Evolutionary conservation across 805 yeast genomes (phyloP).

Genomic region (Starmera dryadoides): DNA sequence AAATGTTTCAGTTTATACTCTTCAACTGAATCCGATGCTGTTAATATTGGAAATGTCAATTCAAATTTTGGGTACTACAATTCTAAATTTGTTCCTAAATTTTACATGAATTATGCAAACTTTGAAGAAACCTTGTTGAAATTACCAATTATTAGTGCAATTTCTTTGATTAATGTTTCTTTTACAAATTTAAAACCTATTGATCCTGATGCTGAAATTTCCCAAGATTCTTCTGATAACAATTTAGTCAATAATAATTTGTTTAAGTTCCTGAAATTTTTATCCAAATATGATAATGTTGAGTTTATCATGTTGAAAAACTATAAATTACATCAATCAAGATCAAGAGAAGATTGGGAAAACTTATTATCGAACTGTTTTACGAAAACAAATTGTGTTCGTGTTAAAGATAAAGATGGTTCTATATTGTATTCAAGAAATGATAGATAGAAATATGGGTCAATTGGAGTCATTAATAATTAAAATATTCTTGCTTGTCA

Average conservation of each 20-base stretch:
- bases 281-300: slow-evolving; percentile 25
- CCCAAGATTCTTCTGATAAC: slow-evolving; percentile 15
- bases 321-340: slow-evolving; percentile 28
- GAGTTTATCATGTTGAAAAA: slow-evolving; percentile 29
- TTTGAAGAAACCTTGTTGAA: slow-evolving; percentile 14
- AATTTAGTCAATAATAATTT: slow-evolving; percentile 30
- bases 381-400: slow-evolving; percentile 24
- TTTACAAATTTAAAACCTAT: slow-evolving; percentile 19
- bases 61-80: slow-evolving; percentile 21
- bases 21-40: slow-evolving; percentile 9
- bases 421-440: slow-evolving; percentile 32
- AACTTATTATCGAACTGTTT: slow-evolving; percentile 26
- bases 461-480: too few species aligned
- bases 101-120: slow-evolving; percentile 15
- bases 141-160: slow-evolving; percentile 10
- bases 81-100: slow-evolving; percentile 21
- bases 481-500: too few species aligned
- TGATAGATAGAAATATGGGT: slow-evolving; percentile 1
- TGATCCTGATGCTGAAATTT: slow-evolving; percentile 17
- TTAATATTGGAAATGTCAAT: slow-evolving; percentile 14
- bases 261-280: slow-evolving; percentile 23
- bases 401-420: slow-evolving; percentile 30
- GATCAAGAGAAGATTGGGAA: slow-evolving; percentile 33
- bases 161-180: slow-evolving; percentile 16
- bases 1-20: slow-evolving; percentile 28